phyloP scores from a whole-genome alignment of 805 yeast species.

The Candida quercuum region DNA sequence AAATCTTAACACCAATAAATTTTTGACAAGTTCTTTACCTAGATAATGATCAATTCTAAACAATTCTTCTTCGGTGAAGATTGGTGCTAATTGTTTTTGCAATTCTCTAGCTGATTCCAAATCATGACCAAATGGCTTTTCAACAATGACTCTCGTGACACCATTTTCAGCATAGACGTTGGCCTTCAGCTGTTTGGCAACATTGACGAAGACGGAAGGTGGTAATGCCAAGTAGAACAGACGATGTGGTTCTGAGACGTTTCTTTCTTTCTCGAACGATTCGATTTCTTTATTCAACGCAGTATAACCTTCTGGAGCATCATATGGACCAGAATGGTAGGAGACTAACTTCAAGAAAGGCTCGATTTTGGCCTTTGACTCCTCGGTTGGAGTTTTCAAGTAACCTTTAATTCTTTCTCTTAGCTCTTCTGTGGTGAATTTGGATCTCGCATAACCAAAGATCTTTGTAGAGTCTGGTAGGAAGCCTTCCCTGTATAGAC shows the following conservation, averaged over 20 bases:
- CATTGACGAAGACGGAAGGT: constrained; percentile 82
- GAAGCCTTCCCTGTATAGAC: constrained; percentile 70
- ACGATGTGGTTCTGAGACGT: constrained; percentile 58
- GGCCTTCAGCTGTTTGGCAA: constrained; percentile 67
- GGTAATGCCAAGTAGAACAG: constrained; percentile 92
- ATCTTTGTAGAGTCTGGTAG: constrained; percentile 67
- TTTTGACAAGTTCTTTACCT: constrained; percentile 98
- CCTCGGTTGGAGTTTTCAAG: constrained; percentile 51
- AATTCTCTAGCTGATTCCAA: constrained; percentile 70
- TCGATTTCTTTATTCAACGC: constrained; percentile 50
- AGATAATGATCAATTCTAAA: constrained; percentile 96
- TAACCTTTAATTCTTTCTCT: constrained; percentile 58
- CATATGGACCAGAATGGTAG: constrained; percentile 79
- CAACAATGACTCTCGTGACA: constrained; percentile 77
- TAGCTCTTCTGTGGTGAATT: constrained; percentile 61
- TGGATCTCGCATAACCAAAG: constrained; percentile 89
- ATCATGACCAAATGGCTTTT: constrained; percentile 97
- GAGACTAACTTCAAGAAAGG: constrained; percentile 61
- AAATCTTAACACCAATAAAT: constrained; percentile 81
- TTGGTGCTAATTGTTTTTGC: constrained; percentile 73
- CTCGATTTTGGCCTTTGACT: constrained; percentile 37
- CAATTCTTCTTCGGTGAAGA: constrained; percentile 86
- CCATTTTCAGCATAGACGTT: constrained; percentile 66
- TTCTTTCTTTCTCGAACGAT: constrained; percentile 47
- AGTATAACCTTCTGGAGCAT: constrained; percentile 67